phyloP scores from a whole-genome alignment of 179 eudicot species.

The Spinacia oleracea region DNA sequence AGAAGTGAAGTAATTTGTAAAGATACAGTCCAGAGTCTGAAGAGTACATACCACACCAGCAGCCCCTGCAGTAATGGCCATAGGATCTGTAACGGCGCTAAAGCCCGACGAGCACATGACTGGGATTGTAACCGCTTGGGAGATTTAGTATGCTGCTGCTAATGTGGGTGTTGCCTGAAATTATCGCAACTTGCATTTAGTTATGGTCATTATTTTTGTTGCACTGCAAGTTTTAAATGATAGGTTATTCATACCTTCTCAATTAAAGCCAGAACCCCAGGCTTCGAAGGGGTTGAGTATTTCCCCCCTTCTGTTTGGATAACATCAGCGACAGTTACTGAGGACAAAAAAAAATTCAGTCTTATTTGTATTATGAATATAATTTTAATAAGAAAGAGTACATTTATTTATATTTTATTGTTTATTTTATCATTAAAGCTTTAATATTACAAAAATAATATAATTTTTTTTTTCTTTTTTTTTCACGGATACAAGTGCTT shows the following conservation, averaged over 20 bases:
- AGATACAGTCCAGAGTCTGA: neutral
- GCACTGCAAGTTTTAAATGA: neutral
- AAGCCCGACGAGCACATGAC: conserved; percentile 91
- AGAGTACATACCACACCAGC: conserved; percentile 72
- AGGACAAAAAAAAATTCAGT: too few species aligned
- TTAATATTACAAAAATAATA: too few species aligned
- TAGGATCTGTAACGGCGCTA: conserved; percentile 81
- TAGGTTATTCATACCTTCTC: conserved; percentile 71
- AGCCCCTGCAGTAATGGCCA: conserved; percentile 94
- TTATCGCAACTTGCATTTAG: neutral
- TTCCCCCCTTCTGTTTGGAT: conserved; percentile 98
- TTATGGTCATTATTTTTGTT: neutral
- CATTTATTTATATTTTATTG: too few species aligned
- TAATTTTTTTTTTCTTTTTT: too few species aligned
- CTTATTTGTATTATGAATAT: too few species aligned
- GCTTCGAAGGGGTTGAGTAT: conserved; percentile 65
- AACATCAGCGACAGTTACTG: too few species aligned
- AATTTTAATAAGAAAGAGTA: too few species aligned
- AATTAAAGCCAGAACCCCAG: conserved; percentile 85
- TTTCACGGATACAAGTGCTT: too few species aligned
- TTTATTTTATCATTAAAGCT: too few species aligned
- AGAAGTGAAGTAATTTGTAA: neutral
- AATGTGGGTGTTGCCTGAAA: too few species aligned
- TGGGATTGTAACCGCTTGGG: conserved; percentile 75
- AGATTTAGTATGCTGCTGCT: conserved; percentile 88